Conservation (phyloP, 2,329 filamentous ascomycete genomes). For the Hymenoscyphus repandus region DNA sequence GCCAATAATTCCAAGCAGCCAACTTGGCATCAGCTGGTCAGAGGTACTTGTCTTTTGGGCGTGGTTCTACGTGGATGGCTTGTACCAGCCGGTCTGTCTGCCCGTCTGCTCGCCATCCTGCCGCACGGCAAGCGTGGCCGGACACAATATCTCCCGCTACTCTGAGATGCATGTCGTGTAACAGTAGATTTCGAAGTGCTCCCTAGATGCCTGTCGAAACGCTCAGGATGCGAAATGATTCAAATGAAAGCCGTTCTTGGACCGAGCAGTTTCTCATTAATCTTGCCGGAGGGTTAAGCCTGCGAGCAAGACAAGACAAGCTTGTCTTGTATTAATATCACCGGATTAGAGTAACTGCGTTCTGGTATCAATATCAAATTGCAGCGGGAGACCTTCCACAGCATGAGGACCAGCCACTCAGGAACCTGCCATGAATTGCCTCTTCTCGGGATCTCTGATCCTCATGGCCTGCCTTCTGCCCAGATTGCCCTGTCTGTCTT, state of each 20-base stretch:
- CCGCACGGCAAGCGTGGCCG: constrained; percentile 1
- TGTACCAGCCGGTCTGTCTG: too few relatives aligned
- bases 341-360: constrained; percentile 13
- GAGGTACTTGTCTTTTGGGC: constrained; percentile 3
- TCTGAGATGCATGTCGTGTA: constrained; percentile 8
- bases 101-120: not conserved
- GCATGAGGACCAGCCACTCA: constrained; percentile 14
- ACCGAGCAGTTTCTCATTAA: constrained; percentile 5
- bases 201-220: not conserved
- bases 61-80: not conserved
- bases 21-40: too few relatives aligned
- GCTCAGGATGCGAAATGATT: constrained; percentile 1
- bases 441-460: constrained; percentile 14
- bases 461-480: not conserved
- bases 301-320: not conserved
- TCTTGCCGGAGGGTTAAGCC: constrained; percentile 4
- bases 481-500: not conserved
- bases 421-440: constrained; percentile 17
- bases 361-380: constrained; percentile 22
- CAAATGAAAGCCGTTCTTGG: not conserved
- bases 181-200: constrained; percentile 4
- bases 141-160: constrained; percentile 7
- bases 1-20: constrained; percentile 12
- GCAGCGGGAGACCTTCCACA: constrained; percentile 23
- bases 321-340: constrained; percentile 2